Base-by-base conservation (phyloP, 768 basidiomycete genomes). In the Panus rudis region DNA sequence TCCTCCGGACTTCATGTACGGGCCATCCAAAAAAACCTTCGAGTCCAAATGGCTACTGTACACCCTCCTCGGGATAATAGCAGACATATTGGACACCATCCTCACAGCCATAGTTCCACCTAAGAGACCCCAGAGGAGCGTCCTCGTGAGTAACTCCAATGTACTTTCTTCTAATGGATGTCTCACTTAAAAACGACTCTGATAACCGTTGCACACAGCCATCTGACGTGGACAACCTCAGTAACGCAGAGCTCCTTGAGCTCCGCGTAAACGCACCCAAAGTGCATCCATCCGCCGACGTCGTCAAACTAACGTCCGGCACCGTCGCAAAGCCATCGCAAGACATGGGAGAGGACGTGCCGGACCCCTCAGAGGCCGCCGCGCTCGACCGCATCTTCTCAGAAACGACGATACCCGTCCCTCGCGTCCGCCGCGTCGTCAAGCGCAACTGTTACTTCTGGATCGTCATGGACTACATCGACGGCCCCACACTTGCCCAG, bases 201-300 rank as follows among this genome's bases (percentile, higher is more conserved):
- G 12, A 14, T 23, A 16, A 22, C 12, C 17, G 4, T 41, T 17
- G 12, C 1, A 33, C 8, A 2, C 43, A 45, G 43, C 22, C 43
- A 14, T 45, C 43, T 4, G 43, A 45, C 28, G 27, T 45, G 33
- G 43, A 45, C 43, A 2, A 39, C 21, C 21, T 45, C 8, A 38
- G 35, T 13, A 35, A 45, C 21, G 28, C 14, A 24, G 37, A 45
- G 37, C 20, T 45, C 37, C 7, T 45, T 28, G 19, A 32, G 20
- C 43, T 32, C 13, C 3, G 22, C n/a, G 2, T 16, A 32, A 13
- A 26, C 28, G 24, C 28, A 19, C 27, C 37, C 21, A 25, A 13
- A 24, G 37, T 39, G 11, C 35, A 42, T 7, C 41, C 41, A 23
- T 21, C 24, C 30, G 17, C 19, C 20, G 20, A 31, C 27, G 17